These are phyloP conservation scores for Sporothrix humicola DNA, from an alignment of 2,329 filamentous ascomycete species.

Conservation along the genomic window DNA sequence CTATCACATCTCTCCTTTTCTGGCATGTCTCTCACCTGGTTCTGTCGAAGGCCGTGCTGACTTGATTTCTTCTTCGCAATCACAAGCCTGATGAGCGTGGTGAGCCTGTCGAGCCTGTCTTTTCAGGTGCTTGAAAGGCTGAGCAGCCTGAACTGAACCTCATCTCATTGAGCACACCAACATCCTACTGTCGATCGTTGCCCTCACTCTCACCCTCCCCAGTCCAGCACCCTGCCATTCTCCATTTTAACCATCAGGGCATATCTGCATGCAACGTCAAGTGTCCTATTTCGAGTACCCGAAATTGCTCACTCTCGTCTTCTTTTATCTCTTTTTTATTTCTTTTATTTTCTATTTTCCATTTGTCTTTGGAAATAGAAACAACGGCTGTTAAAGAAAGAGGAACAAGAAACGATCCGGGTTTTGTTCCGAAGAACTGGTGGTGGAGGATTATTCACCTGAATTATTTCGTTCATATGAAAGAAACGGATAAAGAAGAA, in stretches of 20 bases:
- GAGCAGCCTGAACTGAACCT: background rate
- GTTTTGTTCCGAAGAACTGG: background rate
- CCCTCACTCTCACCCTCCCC: background rate
- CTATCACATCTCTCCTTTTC: conserved; percentile 15
- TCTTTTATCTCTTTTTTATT: background rate
- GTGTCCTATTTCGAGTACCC: conserved; percentile 25
- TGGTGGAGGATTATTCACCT: background rate
- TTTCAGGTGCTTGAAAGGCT: background rate
- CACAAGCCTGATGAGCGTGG: background rate
- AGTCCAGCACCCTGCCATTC: conserved; percentile 12
- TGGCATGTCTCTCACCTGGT: background rate
- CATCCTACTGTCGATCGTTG: conserved; percentile 27
- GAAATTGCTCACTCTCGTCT: conserved; percentile 19
- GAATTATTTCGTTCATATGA: background rate
- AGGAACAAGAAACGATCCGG: conserved; percentile 1
- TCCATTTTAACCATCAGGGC: conserved; percentile 21
- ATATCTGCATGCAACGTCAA: conserved; percentile 24
- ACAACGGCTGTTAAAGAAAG: background rate
- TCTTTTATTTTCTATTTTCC: background rate
- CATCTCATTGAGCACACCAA: conserved; percentile 38
- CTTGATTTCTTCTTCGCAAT: background rate
- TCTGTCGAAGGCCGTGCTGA: background rate
- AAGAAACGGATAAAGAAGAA: background rate
- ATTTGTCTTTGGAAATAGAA: background rate
- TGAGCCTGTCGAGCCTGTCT: background rate